These are phyloP conservation scores for Chalciporus chontae DNA, from an alignment of 768 basidiomycete species.

Conservation along the genomic window DNA sequence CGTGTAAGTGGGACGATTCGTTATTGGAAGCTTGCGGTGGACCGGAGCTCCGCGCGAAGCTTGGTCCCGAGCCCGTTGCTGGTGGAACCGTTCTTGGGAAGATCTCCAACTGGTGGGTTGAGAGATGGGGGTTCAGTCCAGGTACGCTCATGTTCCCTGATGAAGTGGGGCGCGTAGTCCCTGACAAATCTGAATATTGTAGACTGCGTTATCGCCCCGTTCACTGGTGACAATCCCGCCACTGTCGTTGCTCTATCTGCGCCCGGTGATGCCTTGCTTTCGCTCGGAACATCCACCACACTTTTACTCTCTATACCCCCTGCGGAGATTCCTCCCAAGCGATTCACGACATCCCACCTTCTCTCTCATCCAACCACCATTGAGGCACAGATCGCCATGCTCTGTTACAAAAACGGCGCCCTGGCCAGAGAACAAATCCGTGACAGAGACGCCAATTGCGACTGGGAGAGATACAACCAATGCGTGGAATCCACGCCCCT, in stretches of 20 bases:
- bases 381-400: slow-evolving; percentile 78
- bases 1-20: slow-evolving; percentile 68
- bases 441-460: slow-evolving; percentile 52
- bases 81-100: slow-evolving; percentile 67
- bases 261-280: slow-evolving; percentile 80
- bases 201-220: slow-evolving; percentile 80
- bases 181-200: neutral
- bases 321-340: slow-evolving; percentile 55
- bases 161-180: too few relatives aligned
- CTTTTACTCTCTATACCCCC: slow-evolving; percentile 76
- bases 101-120: slow-evolving; percentile 66
- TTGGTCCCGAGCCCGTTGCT: slow-evolving; percentile 74
- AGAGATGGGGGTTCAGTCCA: slow-evolving; percentile 70
- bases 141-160: slow-evolving; percentile 34
- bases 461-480: slow-evolving; percentile 71
- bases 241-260: slow-evolving; percentile 69
- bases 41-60: slow-evolving; percentile 57
- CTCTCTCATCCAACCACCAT: slow-evolving; percentile 65
- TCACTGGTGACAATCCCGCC: slow-evolving; percentile 89
- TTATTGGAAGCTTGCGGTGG: slow-evolving; percentile 70
- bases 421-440: slow-evolving; percentile 77
- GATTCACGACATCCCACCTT: slow-evolving; percentile 73
- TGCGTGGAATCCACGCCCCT: slow-evolving; percentile 51
- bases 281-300: slow-evolving; percentile 86
- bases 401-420: slow-evolving; percentile 89